phyloP scores from a whole-genome alignment of 192 early-diverging fungal species.

The Backusella parvicylindrica region DNA sequence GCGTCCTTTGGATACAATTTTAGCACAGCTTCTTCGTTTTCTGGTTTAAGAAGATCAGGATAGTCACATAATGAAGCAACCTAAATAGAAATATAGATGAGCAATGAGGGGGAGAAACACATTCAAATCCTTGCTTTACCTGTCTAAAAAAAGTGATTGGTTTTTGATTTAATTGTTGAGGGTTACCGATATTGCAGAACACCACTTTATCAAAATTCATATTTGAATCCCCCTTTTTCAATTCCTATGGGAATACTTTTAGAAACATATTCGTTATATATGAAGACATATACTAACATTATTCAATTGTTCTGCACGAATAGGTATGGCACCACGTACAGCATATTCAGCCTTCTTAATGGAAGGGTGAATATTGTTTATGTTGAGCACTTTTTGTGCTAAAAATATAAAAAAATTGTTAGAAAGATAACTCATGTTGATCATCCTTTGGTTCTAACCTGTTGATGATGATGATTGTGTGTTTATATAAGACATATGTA shows the following conservation, averaged over 20 bases:
- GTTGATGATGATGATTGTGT: not conserved
- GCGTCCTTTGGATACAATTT: slow-evolving; percentile 84
- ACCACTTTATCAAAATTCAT: slow-evolving; percentile 59
- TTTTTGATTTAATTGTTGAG: slow-evolving; percentile 84
- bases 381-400: slow-evolving; percentile 57
- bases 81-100: slow-evolving; percentile 66
- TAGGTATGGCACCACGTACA: slow-evolving; percentile 93
- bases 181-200: slow-evolving; percentile 91
- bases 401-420: not conserved
- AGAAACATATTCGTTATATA: not conserved
- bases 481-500: not conserved
- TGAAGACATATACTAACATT: slow-evolving; percentile 31
- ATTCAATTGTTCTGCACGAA: slow-evolving; percentile 82
- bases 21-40: slow-evolving; percentile 46
- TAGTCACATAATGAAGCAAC: slow-evolving; percentile 90
- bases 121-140: too few species aligned
- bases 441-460: not conserved
- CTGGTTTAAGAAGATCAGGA: slow-evolving; percentile 68
- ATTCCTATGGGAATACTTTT: not conserved
- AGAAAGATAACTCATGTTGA: too few species aligned
- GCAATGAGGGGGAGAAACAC: too few species aligned
- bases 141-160: slow-evolving; percentile 98
- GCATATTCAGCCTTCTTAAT: slow-evolving; percentile 86
- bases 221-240: not conserved
- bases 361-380: slow-evolving; percentile 67